phyloP scores from a whole-genome alignment of 2,329 filamentous ascomycete species.

The Penicillium corylophilum region DNA sequence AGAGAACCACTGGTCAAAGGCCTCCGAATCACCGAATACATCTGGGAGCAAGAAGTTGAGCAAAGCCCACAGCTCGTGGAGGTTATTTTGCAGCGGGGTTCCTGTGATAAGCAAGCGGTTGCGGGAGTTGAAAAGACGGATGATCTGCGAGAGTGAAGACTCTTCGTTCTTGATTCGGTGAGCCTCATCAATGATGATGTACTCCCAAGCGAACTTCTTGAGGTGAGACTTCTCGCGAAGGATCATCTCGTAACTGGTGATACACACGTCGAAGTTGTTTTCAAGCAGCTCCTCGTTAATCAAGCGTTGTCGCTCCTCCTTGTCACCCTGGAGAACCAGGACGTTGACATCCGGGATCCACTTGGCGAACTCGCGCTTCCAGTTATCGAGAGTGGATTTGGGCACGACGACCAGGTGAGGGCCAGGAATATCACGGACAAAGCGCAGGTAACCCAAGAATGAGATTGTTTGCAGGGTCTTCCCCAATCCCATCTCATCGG shows the following conservation, averaged over 20 bases:
- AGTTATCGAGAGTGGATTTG: constrained; percentile 97
- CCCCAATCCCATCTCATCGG: constrained; percentile 97
- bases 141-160: constrained; percentile 93
- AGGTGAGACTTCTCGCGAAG: constrained; percentile 89
- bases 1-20: constrained; percentile 98
- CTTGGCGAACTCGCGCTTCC: constrained; percentile 87
- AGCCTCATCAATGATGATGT: constrained; percentile 98
- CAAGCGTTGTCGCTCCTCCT: constrained; percentile 83
- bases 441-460: constrained; percentile 90
- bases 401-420: constrained; percentile 91
- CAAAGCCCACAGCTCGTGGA: constrained; percentile 96
- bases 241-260: constrained; percentile 99
- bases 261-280: constrained; percentile 95
- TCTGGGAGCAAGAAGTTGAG: constrained; percentile 98
- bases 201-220: constrained; percentile 99
- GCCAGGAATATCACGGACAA: constrained; percentile 83
- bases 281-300: constrained; percentile 91
- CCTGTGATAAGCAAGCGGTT: constrained; percentile 95
- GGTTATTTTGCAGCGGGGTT: constrained; percentile 94
- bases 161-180: constrained; percentile 99
- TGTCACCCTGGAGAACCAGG: constrained; percentile 87
- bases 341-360: constrained; percentile 98
- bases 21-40: constrained; percentile 93
- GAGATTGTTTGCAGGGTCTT: constrained; percentile 98
- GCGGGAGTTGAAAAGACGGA: constrained; percentile 91